Evolutionary conservation across 2,329 filamentous ascomycete genomes (phyloP), one percentile per base, ranked within the genome.

Genomic region (Ophiobolus disseminans): DNA sequence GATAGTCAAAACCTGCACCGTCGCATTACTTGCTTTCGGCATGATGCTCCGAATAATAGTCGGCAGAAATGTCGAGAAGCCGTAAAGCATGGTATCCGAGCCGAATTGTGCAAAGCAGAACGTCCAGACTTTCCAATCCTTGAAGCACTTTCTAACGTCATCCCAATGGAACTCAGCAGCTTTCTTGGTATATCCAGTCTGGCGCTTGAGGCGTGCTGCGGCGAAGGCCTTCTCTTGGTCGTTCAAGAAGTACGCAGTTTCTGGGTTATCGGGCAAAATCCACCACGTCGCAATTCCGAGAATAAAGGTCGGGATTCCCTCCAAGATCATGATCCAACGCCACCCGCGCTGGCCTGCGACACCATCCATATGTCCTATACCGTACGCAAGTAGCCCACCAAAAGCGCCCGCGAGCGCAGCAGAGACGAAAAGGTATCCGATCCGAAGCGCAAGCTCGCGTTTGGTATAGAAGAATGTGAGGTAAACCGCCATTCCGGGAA

Each of bases 391-490:
- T 11, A 92, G 74, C 0, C 89, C 89, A 5, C 89, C 88, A 19
- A 85, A 81, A 1, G 86, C 88, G 2, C 89, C 89, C 0, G 88
- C 87, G 3, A 90, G 76, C 1, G 89, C 88, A 1, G 88, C 82
- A 34, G 80, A 83, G 40, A 88, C 85, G 64, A 91, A 90, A 0
- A 91, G 78, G 58, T 89, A 90, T 1, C 86, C 87, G 3, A 90
- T 85, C 2, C 89, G 83, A 32, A 90, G 73, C 4, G 87, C 88
- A 1, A 91, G 80, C 70, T 91, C 88, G 21, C 81, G 79, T 63
- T 87, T 88, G 37, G 84, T 88, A 74, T 91, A 91, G 76, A 90
- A 91, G 57, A 90, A 82, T 0, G 88, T 90, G 14, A 91, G 78
- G 58, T 90, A 90, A 14, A 87, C 73, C 4, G 82, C 85, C 56